A percentile compares a stretch with the other conserved stretches of the same genome.
Conservation (phyloP, 306 rosid genomes). For the Astragalus glycyphyllos region DNA sequence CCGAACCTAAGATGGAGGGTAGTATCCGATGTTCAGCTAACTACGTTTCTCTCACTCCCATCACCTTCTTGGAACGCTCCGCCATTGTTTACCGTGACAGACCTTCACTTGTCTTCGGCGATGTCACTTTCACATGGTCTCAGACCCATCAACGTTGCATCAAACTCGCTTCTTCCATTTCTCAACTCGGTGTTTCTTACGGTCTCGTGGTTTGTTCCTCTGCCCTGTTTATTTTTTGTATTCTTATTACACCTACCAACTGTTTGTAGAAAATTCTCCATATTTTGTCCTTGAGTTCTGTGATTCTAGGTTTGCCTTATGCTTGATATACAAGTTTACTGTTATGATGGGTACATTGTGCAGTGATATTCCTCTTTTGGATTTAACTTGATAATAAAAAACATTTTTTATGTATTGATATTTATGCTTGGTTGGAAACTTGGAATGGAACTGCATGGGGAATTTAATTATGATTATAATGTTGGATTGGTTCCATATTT, state of each 20-base stretch:
- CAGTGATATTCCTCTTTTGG: too few relatives aligned
- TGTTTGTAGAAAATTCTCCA: not conserved
- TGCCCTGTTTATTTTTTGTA: too few relatives aligned
- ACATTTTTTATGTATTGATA: too few relatives aligned
- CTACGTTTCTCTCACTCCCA: conserved; percentile 71
- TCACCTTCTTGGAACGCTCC: conserved; percentile 85
- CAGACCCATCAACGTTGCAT: conserved; percentile 74
- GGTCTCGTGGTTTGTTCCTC: conserved; percentile 61
- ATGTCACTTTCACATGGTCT: conserved; percentile 64
- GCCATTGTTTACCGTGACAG: conserved; percentile 67
- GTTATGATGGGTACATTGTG: too few relatives aligned
- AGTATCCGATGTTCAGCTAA: conserved; percentile 78
- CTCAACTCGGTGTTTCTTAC: conserved; percentile 55
- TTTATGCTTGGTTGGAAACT: too few relatives aligned
- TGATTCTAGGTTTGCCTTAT: too few relatives aligned
- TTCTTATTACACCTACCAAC: not conserved
- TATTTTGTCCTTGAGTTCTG: too few relatives aligned
- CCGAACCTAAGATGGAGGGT: too few relatives aligned
- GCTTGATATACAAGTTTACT: too few relatives aligned
- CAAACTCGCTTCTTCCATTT: conserved; percentile 71
- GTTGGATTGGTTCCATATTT: not conserved
- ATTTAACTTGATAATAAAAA: too few relatives aligned
- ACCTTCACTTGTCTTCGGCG: conserved; percentile 56
- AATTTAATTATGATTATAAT: too few relatives aligned
- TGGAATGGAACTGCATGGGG: too few relatives aligned